Conservation (phyloP, 345 rosid genomes). For the Gynandropsis gynandra region DNA sequence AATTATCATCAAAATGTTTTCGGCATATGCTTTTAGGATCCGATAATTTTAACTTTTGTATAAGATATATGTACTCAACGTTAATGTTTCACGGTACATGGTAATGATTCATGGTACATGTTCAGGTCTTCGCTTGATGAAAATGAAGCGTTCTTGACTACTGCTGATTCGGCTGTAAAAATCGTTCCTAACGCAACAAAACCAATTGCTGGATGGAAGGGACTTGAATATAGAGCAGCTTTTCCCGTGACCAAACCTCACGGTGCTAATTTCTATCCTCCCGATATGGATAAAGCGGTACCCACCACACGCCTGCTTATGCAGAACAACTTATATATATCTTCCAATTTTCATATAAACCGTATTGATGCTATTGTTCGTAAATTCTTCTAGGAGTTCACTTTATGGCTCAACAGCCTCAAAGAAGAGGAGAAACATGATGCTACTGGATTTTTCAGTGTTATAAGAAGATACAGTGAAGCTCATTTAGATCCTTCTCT, state of each 20-base stretch:
- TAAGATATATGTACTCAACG: too few species aligned
- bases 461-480: slow-evolving; percentile 64
- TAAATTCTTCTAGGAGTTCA: slow-evolving; percentile 55
- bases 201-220: slow-evolving; percentile 75
- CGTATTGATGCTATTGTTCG: slow-evolving; percentile 2
- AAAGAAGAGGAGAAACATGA: slow-evolving; percentile 44
- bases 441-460: slow-evolving; percentile 69
- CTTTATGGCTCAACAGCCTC: slow-evolving; percentile 53
- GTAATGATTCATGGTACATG: slow-evolving; percentile 18
- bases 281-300: slow-evolving; percentile 97
- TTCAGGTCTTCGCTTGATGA: slow-evolving; percentile 92
- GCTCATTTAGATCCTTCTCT: slow-evolving; percentile 35
- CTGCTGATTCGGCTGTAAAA: slow-evolving; percentile 76
- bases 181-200: slow-evolving; percentile 62
- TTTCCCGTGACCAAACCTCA: slow-evolving; percentile 80
- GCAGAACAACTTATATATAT: too few species aligned
- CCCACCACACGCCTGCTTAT: background rate
- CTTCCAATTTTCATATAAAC: too few species aligned
- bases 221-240: slow-evolving; percentile 73
- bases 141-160: slow-evolving; percentile 76
- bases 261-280: slow-evolving; percentile 88
- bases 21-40: too few species aligned
- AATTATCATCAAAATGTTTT: slow-evolving; percentile 20
- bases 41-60: too few species aligned
- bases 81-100: too few species aligned